phyloP scores from a whole-genome alignment of 2,329 filamentous ascomycete species.

The Xylariaceae sp. region DNA sequence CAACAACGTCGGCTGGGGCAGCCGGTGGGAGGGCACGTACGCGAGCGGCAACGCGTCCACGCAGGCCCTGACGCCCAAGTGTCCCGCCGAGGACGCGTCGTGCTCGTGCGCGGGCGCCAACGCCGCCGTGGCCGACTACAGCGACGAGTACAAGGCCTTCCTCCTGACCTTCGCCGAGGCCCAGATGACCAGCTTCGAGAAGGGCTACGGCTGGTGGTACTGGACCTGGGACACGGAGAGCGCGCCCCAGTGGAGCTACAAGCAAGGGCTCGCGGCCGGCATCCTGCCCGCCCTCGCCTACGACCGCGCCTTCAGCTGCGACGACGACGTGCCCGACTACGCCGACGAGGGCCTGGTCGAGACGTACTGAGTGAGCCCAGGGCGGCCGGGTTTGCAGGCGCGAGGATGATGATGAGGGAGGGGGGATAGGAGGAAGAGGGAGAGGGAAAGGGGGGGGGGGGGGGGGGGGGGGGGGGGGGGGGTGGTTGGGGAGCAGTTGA shows the following conservation, averaged over 20 bases:
- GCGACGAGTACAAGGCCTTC: conserved; percentile 71
- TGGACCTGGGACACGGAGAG: conserved; percentile 96
- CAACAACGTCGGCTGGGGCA: conserved; percentile 84
- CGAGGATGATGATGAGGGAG: background rate
- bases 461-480: background rate
- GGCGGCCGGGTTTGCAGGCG: background rate
- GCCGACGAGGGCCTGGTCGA: conserved; percentile 37
- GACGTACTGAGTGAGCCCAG: conserved; percentile 38
- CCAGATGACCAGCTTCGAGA: conserved; percentile 92
- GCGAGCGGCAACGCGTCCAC: conserved; percentile 56
- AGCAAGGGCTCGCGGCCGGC: conserved; percentile 67
- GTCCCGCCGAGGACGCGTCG: conserved; percentile 55
- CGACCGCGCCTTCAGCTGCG: conserved; percentile 62
- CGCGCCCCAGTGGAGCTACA: conserved; percentile 87
- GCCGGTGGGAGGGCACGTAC: conserved; percentile 85
- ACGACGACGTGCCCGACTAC: conserved; percentile 47
- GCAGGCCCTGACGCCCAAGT: conserved; percentile 62
- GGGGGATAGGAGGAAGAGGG: background rate
- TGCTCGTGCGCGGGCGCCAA: conserved; percentile 76
- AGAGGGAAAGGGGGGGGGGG: background rate
- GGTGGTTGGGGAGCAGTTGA: too few species aligned
- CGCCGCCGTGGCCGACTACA: conserved; percentile 61
- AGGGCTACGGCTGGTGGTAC: conserved; percentile 96
- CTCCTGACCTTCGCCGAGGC: conserved; percentile 86
- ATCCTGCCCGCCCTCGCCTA: conserved; percentile 74